Evolutionary conservation across 345 rosid genomes (phyloP).

Genomic region (Linum usitatissimum): DNA sequence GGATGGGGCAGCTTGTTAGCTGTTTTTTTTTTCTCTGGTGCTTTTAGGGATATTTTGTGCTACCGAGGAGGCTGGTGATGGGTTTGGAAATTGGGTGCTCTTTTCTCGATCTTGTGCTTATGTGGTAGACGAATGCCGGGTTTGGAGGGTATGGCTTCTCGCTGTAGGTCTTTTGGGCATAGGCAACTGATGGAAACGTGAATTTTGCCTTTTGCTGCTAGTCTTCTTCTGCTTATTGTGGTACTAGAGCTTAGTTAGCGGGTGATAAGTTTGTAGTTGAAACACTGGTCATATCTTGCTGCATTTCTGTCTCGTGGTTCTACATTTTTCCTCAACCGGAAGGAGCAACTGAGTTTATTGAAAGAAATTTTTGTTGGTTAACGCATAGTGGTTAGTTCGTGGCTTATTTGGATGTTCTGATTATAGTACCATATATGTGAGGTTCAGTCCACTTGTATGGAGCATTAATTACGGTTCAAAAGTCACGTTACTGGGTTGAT

Average conservation of each 20-base stretch:
- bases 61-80: not conserved
- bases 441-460: not conserved
- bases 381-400: not conserved
- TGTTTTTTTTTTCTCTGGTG: conserved; percentile 6
- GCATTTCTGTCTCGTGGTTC: not conserved
- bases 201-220: not conserved
- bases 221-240: not conserved
- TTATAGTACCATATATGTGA: not conserved
- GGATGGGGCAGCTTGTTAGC: conserved; percentile 17
- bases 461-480: not conserved
- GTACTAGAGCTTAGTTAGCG: not conserved
- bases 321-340: not conserved
- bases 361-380: not conserved
- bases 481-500: not conserved
- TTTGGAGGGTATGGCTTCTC: conserved; percentile 10
- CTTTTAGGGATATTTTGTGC: not conserved
- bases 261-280: not conserved
- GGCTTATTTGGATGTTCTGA: too few relatives aligned
- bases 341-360: not conserved
- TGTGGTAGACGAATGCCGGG: conserved; percentile 11
- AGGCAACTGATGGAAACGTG: not conserved
- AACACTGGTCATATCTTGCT: not conserved
- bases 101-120: not conserved
- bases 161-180: conserved; percentile 3
- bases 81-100: not conserved